A percentile compares a stretch with the other conserved stretches of the same genome.
Conservation (phyloP, 768 basidiomycete species). For the Psilocybe sp. region DNA sequence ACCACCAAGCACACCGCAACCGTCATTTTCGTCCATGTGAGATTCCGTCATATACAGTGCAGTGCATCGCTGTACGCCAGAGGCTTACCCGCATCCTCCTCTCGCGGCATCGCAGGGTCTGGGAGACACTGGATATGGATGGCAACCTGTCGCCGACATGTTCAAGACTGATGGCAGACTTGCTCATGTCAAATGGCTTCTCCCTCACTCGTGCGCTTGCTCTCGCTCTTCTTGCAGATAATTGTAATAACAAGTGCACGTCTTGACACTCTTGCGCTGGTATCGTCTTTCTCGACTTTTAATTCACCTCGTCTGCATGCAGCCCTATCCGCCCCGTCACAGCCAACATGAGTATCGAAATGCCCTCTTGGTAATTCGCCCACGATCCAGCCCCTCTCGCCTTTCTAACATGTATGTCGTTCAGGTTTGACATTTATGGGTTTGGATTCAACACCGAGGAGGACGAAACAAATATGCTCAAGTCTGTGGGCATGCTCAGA, state of each 20-base stretch:
- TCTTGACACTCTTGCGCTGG: constrained; percentile 1
- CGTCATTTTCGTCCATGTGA: constrained; percentile 86
- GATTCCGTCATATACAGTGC: constrained; percentile 20
- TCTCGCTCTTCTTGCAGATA: background rate
- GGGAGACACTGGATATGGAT: constrained; percentile 73
- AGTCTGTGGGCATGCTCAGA: constrained; percentile 59
- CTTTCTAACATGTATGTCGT: constrained; percentile 8
- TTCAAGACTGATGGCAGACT: constrained; percentile 53
- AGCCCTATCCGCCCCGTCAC: constrained; percentile 64
- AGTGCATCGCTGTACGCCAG: background rate
- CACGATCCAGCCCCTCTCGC: background rate
- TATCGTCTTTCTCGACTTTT: constrained; percentile 3
- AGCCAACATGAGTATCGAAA: constrained; percentile 67
- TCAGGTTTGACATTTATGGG: constrained; percentile 75
- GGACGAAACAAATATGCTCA: constrained; percentile 76
- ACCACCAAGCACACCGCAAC: constrained; percentile 74
- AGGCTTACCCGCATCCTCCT: constrained; percentile 4
- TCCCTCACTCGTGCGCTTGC: constrained; percentile 73
- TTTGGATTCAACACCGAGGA: constrained; percentile 63
- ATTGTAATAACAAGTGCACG: constrained; percentile 1
- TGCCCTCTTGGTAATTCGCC: constrained; percentile 68
- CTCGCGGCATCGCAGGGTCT: constrained; percentile 50
- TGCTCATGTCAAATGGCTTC: constrained; percentile 83
- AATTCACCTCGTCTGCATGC: constrained; percentile 20
- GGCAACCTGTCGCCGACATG: constrained; percentile 73